Evolutionary conservation across 2,329 filamentous ascomycete species (phyloP), one percentile per base, ranked within the genome.

Genomic region (Fusarium torulosum): DNA sequence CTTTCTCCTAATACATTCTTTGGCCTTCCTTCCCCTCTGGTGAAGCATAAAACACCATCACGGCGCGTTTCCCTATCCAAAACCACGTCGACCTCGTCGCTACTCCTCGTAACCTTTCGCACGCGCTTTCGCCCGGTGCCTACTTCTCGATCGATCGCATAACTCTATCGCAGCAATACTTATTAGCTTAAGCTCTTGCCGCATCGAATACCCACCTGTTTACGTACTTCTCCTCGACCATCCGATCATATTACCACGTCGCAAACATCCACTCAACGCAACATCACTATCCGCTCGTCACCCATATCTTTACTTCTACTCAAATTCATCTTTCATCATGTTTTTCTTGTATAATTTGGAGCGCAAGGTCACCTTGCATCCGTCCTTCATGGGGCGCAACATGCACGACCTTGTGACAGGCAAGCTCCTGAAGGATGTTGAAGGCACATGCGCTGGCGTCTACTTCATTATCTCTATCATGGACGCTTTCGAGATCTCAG

Each of bases 381-480:
- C 96, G 27, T 98, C 95, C 14, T 99, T 96, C 83, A 98, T 99
- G 78, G 94, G 94, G 59, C 91, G 93, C 67, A 93, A 96, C 77
- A 96, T 97, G 84, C 91, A 95, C 74, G 91, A 96, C 72, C 90
- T 97, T 74, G 92, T 99, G 40, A 95, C 92, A 51, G 91, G 91
- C 72, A 94, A 95, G 79, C 88, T 99, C 27, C 87, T 97, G 69
- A 91, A 92, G 76, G 95, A 98, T 77, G 93, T 97, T 65, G 96
- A 99, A 81, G 96, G 96, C 23, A 95, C 92, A 41, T 97, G 94
- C 80, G 96, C 94, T 4, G 96, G 96, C 59, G 93, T 93, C 78
- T 97, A 97, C 84, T 98, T 96, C 80, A 96, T 99, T 76, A 96
- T 99, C 74, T 96, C 94, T 76, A 96, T 99, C 75, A 95, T 99